Conservation (phyloP, 768 basidiomycete genomes). For the Boletus subparvulus region DNA sequence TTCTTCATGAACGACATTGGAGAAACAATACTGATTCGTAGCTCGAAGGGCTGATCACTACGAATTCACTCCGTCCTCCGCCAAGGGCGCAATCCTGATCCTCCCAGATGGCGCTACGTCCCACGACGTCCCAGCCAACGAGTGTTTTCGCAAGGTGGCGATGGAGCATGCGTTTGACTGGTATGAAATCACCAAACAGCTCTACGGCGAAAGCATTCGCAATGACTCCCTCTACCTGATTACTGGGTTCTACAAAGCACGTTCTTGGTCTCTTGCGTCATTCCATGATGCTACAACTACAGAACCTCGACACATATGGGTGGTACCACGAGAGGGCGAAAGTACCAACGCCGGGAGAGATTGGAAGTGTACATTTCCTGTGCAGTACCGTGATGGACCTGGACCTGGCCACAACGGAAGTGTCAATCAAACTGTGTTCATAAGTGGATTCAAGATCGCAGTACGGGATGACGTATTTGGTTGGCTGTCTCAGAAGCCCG, state of each 20-base stretch:
- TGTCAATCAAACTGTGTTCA: slow-evolving; percentile 18
- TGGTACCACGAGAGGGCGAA: too few relatives aligned
- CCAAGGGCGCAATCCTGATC: slow-evolving; percentile 28
- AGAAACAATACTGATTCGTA: not conserved
- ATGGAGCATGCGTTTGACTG: too few relatives aligned
- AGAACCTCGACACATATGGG: too few relatives aligned
- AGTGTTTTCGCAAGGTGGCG: slow-evolving; percentile 1
- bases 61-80: not conserved
- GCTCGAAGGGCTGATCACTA: not conserved
- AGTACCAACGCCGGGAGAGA: not conserved
- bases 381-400: not conserved
- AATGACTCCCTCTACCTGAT: too few relatives aligned
- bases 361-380: not conserved
- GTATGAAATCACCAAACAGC: too few relatives aligned
- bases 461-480: not conserved
- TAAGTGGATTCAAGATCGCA: slow-evolving; percentile 20
- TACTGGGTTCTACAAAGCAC: too few relatives aligned
- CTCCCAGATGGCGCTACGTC: slow-evolving; percentile 29
- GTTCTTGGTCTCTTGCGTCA: too few relatives aligned
- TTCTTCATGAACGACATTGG: too few relatives aligned
- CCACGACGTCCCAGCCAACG: slow-evolving; percentile 11
- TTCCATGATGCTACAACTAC: too few relatives aligned
- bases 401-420: not conserved
- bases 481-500: not conserved
- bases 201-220: too few relatives aligned